phyloP scores from a whole-genome alignment of 2,329 filamentous ascomycete species.

The Zopfia rhizophila region DNA sequence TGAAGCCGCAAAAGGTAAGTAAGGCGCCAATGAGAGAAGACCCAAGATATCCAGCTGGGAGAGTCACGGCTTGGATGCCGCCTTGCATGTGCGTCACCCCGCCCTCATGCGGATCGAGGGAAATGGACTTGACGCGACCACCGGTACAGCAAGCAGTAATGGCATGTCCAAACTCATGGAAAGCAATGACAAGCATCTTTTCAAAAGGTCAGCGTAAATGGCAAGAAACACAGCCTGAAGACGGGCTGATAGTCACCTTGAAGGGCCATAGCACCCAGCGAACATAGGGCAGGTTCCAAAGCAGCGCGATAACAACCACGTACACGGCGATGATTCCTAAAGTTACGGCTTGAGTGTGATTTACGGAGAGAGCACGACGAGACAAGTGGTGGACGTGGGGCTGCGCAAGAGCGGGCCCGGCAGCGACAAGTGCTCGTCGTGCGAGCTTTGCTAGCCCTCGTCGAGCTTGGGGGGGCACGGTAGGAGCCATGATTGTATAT shows the following conservation, averaged over 20 bases:
- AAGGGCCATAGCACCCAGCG: slow-evolving; percentile 81
- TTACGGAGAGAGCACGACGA: slow-evolving; percentile 68
- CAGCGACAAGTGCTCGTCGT: slow-evolving; percentile 37
- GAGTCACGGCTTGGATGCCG: slow-evolving; percentile 74
- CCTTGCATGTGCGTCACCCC: slow-evolving; percentile 82
- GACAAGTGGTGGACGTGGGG: slow-evolving; percentile 49
- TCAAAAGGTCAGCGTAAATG: slow-evolving; percentile 12
- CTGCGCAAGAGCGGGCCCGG: slow-evolving; percentile 38
- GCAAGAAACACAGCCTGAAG: neutral
- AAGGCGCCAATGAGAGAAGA: slow-evolving; percentile 80
- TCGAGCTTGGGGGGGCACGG: slow-evolving; percentile 21
- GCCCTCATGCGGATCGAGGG: slow-evolving; percentile 78
- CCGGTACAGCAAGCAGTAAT: slow-evolving; percentile 77
- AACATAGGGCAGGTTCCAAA: slow-evolving; percentile 85
- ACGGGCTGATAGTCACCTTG: slow-evolving; percentile 70
- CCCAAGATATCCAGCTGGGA: slow-evolving; percentile 82
- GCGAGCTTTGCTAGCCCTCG: slow-evolving; percentile 35
- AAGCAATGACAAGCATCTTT: slow-evolving; percentile 84
- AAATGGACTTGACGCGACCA: slow-evolving; percentile 78
- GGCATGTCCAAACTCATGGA: slow-evolving; percentile 82
- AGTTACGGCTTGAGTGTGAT: slow-evolving; percentile 75
- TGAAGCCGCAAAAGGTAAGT: slow-evolving; percentile 81
- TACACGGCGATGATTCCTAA: slow-evolving; percentile 77
- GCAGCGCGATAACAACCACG: slow-evolving; percentile 76
- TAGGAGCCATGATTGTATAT: slow-evolving; percentile 33